A percentile compares a stretch with the other conserved stretches of the same genome.
These are phyloP conservation scores for Yamadazyma insecticola DNA, from an alignment of 805 yeast genomes.

Conservation along the genomic window DNA sequence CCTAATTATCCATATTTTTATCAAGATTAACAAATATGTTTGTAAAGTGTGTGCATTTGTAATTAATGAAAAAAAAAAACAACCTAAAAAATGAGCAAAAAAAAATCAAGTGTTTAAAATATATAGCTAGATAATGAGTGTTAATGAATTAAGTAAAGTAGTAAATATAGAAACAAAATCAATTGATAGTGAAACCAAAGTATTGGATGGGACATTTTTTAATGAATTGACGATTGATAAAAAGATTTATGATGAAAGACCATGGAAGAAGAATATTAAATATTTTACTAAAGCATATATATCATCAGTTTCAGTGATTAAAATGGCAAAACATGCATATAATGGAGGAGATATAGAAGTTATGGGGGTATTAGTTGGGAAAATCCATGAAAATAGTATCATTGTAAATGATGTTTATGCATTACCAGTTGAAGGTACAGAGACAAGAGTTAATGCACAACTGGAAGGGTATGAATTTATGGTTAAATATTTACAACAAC, in stretches of 20 bases:
- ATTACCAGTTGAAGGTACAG: slow-evolving; percentile 93
- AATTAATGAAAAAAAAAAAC: no score
- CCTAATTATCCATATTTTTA: no score
- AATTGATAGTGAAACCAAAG: slow-evolving; percentile 1
- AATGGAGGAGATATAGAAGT: slow-evolving; percentile 85
- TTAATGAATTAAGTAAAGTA: slow-evolving; percentile 5
- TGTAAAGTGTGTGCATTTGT: no score
- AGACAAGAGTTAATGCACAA: slow-evolving; percentile 91
- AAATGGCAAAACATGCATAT: slow-evolving; percentile 77
- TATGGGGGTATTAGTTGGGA: slow-evolving; percentile 94
- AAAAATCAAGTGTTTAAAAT: no score
- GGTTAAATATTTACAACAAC: slow-evolving; percentile 70
- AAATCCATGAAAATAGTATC: slow-evolving; percentile 49
- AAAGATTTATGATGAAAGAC: slow-evolving; percentile 20
- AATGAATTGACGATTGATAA: slow-evolving; percentile 3
- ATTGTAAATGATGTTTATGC: slow-evolving; percentile 79
- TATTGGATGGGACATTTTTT: slow-evolving; percentile 7
- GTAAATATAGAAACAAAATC: slow-evolving; percentile 2
- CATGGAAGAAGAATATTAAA: slow-evolving; percentile 55
- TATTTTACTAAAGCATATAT: slow-evolving; percentile 61
- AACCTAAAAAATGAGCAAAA: no score
- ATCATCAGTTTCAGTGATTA: slow-evolving; percentile 66
- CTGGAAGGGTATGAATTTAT: slow-evolving; percentile 92
- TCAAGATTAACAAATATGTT: no score
- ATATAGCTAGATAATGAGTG: no score